Base-by-base conservation (phyloP, 2,329 filamentous ascomycete genomes). In the Didymella arachidicola region DNA sequence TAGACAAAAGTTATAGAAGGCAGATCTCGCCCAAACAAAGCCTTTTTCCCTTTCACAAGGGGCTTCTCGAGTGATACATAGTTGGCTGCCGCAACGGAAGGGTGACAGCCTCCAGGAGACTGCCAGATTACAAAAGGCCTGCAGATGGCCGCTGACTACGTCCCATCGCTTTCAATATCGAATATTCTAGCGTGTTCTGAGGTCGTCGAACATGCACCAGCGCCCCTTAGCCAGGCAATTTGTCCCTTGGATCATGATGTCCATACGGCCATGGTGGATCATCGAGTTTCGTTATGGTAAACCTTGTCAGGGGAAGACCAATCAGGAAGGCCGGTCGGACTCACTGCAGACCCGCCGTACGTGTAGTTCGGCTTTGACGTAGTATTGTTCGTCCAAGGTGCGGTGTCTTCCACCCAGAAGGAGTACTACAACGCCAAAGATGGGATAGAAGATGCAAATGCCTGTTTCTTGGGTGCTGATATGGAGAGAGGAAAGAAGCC, bases 1-100 rank as follows among this genome's bases (percentile, higher is more conserved):
- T 54, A 51, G 44, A 54, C 26, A 45, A 46, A 42, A 46, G 38
- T 25, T 14, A 41, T 25, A 41, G 18, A 22, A 11, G 38, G 38
- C 5, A 12, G 19, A 41, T 2, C 12, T 25, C 38, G 38, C n/a
- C 18, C 11, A 19, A 41, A 10, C 4, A 19, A 18, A 41, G 11
- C 38, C 2, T 41, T 10, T 2, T 14, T 14, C 18, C 12, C n/a
- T 14, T 14, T 25, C 10, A 25, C 11, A 14, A 18, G 14, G 18
- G 8, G 18, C 11, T 12, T 6, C 19, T 14, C 10, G 10, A 25
- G 38, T 14, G 38, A 41, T 11, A 39, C 22, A 22, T 4, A 22
- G 7, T 10, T 25, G 38, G 38, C 19, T 25, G 10, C 38, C n/a
- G 10, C 38, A 41, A 19, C 38, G 19, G 19, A 25, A 5, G 8